Evolutionary conservation across 2,329 filamentous ascomycete genomes (phyloP), one percentile per base, ranked within the genome.

Genomic region (Alternaria brassicae): DNA sequence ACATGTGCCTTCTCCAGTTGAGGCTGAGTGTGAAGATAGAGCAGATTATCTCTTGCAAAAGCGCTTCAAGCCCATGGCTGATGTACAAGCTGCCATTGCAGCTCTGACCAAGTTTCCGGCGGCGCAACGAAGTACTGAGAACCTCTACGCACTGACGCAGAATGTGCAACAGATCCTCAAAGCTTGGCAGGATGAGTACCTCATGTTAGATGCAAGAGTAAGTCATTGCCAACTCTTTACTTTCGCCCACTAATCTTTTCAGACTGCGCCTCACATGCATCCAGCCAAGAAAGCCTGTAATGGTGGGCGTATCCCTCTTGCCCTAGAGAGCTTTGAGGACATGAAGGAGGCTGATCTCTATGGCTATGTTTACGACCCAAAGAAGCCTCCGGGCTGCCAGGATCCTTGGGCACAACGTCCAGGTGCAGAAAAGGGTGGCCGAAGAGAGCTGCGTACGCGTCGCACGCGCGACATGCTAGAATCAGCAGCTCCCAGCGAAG

Each of bases 301-400:
- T 56, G 82, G 82, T 19, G 81, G 81, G 12, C 78, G 81, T 19
- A 72, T 78, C 19, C 82, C 84, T 10, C 68, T 82, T 25, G 76
- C 80, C 12, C 75, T 77, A 5, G 73, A 78, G n/a, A 71, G 85
- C 3, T 87, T 81, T 60, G 85, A 87, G 67, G 86, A 86, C 64
- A 83, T 83, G 73, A 87, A 87, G 64, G 86, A 88, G 75, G 82
- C 86, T 1, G 82, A 83, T 57, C 75, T 89, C 0, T 89, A 88
- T 68, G 84, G 85, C 55, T 88, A 88, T 71, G 81, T 80, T 32
- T 85, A 85, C 69, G 84, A 86, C 61, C 73, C 83, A 0, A 84
- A 84, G 65, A 82, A 81, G 58, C 66, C 78, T 42, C 75, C 76
- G 12, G 82, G 82, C n/a, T 78, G 76, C 53, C 86, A 88, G 63